Evolutionary conservation across 352 stramenopile genomes (phyloP).

Genomic region (Phytophthora sansomeana): DNA sequence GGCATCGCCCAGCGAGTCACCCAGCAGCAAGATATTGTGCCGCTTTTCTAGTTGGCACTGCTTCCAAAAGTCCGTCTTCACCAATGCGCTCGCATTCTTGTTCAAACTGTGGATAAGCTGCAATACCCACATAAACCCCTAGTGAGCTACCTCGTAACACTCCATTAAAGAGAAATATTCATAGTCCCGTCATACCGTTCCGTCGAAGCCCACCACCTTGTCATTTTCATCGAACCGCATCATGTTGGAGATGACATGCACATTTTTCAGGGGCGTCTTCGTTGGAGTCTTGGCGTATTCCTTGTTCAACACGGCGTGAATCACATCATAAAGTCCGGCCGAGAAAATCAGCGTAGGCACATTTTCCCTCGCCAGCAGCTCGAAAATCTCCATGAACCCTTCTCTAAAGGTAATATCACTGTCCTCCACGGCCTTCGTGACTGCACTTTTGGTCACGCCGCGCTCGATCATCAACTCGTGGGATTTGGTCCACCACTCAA

Average conservation of each 20-base stretch:
- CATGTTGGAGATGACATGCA: constrained; percentile 88
- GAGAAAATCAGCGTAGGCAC: constrained; percentile 84
- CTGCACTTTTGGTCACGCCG: constrained; percentile 54
- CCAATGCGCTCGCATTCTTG: constrained; percentile 77
- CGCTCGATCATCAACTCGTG: constrained; percentile 66
- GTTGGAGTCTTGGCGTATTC: constrained; percentile 53
- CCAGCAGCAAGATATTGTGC: constrained; percentile 78
- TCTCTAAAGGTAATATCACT: constrained; percentile 65
- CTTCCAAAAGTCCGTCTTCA: constrained; percentile 73
- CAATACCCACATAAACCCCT: constrained; percentile 10
- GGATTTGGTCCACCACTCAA: constrained; percentile 71
- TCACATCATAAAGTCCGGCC: too few relatives aligned
- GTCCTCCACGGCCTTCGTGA: constrained; percentile 53
- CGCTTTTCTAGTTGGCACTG: constrained; percentile 77
- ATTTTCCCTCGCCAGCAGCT: constrained; percentile 54
- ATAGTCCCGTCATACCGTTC: constrained; percentile 41
- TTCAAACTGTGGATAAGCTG: constrained; percentile 85
- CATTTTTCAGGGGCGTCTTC: constrained; percentile 51
- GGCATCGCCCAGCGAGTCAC: constrained; percentile 75
- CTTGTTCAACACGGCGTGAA: constrained; percentile 75
- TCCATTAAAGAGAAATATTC: background rate
- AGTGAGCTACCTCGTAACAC: too few relatives aligned
- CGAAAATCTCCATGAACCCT: constrained; percentile 74
- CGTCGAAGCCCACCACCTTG: constrained; percentile 54
- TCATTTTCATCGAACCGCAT: constrained; percentile 72